These are phyloP conservation scores for Tulasnella sp. DNA, from an alignment of 768 basidiomycete genomes.

Conservation along the genomic window DNA sequence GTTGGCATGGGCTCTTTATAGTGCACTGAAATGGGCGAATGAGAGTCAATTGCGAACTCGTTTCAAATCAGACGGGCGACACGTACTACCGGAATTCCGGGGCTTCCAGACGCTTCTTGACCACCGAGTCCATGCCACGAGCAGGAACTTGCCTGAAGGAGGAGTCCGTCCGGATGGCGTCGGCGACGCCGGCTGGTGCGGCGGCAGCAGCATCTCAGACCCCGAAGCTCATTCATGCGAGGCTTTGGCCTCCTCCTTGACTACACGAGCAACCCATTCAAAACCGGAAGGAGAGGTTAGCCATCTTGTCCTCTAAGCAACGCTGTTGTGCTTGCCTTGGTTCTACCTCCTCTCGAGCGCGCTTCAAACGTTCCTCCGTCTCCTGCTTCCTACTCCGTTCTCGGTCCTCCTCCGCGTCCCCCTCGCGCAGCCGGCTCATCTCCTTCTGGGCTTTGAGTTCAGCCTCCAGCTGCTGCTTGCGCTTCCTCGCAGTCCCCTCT, in stretches of 20 bases:
- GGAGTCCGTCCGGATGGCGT: conserved; percentile 37
- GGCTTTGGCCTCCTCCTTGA: conserved; percentile 64
- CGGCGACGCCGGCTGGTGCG: conserved; percentile 5
- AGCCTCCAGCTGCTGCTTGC: not conserved
- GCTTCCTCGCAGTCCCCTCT: conserved; percentile 3
- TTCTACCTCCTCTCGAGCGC: conserved; percentile 64
- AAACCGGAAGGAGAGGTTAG: not conserved
- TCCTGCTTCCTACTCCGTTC: conserved; percentile 4
- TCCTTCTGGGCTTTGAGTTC: not conserved
- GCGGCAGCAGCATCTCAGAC: not conserved
- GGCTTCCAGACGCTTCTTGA: conserved; percentile 51
- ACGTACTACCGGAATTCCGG: conserved; percentile 64
- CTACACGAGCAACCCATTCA: conserved; percentile 54
- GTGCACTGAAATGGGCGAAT: conserved; percentile 34
- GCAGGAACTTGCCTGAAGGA: conserved; percentile 50
- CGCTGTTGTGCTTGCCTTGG: conserved; percentile 37
- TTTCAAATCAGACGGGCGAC: not conserved
- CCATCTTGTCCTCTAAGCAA: not conserved
- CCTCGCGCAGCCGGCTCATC: conserved; percentile 6
- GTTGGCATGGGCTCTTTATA: conserved; percentile 46
- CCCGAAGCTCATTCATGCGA: conserved; percentile 37
- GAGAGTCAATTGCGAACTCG: not conserved
- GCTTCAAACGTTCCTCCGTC: conserved; percentile 20
- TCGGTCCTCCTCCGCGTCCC: not conserved
- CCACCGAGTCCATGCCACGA: conserved; percentile 57